These are phyloP conservation scores for Arthrobotrys megalospora DNA, from an alignment of 2,329 filamentous ascomycete genomes.

Conservation along the genomic window DNA sequence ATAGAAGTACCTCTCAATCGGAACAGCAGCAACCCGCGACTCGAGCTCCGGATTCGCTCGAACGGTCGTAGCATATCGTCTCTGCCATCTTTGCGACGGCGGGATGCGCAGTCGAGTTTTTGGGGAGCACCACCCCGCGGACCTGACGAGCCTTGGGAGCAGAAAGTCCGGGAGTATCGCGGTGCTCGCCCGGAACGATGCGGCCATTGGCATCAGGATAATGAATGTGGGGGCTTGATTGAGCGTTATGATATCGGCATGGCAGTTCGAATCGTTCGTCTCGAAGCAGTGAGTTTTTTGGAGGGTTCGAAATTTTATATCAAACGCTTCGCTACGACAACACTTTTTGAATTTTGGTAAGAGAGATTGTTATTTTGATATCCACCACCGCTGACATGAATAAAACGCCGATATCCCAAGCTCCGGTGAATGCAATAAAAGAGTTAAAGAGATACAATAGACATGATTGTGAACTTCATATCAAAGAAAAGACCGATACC, in stretches of 20 bases:
- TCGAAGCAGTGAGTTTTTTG: constrained; percentile 1
- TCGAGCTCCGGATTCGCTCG: constrained; percentile 69
- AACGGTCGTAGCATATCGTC: constrained; percentile 44
- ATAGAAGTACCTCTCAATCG: constrained; percentile 77
- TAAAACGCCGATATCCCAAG: constrained; percentile 29
- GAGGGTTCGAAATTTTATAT: constrained; percentile 42
- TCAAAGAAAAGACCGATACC: neutral
- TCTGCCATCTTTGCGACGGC: constrained; percentile 22
- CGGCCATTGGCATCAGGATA: constrained; percentile 52
- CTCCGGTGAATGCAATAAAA: constrained; percentile 23
- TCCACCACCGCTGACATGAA: constrained; percentile 11
- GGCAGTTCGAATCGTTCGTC: constrained; percentile 7
- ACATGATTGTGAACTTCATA: constrained; percentile 10
- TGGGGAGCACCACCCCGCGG: constrained; percentile 29
- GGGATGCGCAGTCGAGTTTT: constrained; percentile 28
- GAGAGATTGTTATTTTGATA: constrained; percentile 17
- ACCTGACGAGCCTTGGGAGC: constrained; percentile 35
- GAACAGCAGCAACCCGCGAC: constrained; percentile 79
- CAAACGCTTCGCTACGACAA: constrained; percentile 40
- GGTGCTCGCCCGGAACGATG: constrained; percentile 47
- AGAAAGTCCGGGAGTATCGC: constrained; percentile 48
- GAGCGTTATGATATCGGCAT: constrained; percentile 26
- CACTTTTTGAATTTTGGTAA: constrained; percentile 1
- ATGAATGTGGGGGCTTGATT: constrained; percentile 8
- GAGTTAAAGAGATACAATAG: constrained; percentile 2